Evolutionary conservation across 2,329 filamentous ascomycete species (phyloP), one percentile per base, ranked within the genome.

Genomic region (Penicillium sp.): DNA sequence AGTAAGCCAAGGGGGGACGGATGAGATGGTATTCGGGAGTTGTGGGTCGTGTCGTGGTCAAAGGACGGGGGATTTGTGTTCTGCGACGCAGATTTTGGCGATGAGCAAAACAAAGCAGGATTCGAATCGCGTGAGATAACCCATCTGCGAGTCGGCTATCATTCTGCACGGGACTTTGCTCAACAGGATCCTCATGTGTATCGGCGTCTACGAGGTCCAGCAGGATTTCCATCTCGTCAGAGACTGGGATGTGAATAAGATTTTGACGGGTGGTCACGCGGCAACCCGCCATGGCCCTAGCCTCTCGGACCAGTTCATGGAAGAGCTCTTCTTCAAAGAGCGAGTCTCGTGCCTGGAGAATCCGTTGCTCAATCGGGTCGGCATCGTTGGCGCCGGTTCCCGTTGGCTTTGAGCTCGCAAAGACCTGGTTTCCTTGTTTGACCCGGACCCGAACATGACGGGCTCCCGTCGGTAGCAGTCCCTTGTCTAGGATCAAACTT

Each of bases 271-370:
- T 84, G 28, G 83, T 84, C 12, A 97, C 88, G 10, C 88, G 86
- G 61, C 90, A 88, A 11, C 88, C 86, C 3, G 88, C 83, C 22
- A 96, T 80, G 0, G 83, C 83, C 15, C 92, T 88, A 0, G 90
- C 88, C 76, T 99, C 95, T 17, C 91, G 85, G 54, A 89, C 88
- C 60, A 98, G 82, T 76, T 99, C 95, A 67, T 96, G 88, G 84
- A 92, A 97, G 1, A 99, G 79, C 72, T 99, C 95, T 2, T 88
- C 83, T 38, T 86, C 82, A 28, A 81, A 79, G 5, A 86, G 76
- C 1, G 83, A 82, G 43, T 81, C 79, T 4, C 84, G 84, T 14
- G 73, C 75, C 62, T 74, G 73, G 14, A 73, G 65, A 47, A 73
- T 75, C 66, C 73, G 63, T 75, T 70, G 59, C 69, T 78, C 73